A percentile compares a stretch with the other conserved stretches of the same genome.
Conservation (phyloP, 805 yeast species). For the Monosporozyma aquatica region DNA sequence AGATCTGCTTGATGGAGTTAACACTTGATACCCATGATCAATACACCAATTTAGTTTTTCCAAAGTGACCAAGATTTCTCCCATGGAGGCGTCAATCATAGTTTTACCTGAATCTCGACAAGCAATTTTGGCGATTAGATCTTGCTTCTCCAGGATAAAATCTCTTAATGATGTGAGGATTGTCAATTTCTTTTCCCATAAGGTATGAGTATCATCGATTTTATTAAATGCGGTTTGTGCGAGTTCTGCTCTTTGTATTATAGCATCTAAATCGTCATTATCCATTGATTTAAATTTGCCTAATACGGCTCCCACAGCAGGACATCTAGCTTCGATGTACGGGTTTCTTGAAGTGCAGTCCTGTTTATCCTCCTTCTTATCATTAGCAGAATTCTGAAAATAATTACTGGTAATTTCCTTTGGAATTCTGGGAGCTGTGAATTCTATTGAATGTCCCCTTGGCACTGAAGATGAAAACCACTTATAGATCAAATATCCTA, state of each 20-base stretch:
- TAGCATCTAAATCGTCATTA: conserved; percentile 60
- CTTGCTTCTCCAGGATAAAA: conserved; percentile 73
- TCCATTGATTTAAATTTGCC: conserved; percentile 62
- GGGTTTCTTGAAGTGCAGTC: conserved; percentile 81
- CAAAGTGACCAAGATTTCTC: conserved; percentile 89
- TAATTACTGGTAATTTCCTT: conserved; percentile 18
- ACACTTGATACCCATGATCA: conserved; percentile 65
- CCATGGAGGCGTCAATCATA: conserved; percentile 91
- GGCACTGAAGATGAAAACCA: conserved; percentile 7
- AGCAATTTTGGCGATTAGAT: conserved; percentile 79
- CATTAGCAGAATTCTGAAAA: no score
- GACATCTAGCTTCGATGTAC: conserved; percentile 52
- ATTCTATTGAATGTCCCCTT: not conserved
- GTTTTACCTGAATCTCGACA: conserved; percentile 97
- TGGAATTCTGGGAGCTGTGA: not conserved
- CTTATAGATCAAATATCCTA: conserved; percentile 12
- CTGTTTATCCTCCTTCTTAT: conserved; percentile 41
- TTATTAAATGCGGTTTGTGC: conserved; percentile 31
- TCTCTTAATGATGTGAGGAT: conserved; percentile 63
- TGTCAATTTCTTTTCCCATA: conserved; percentile 51
- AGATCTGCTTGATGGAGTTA: conserved; percentile 66
- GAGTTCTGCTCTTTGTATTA: conserved; percentile 35
- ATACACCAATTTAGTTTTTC: conserved; percentile 90
- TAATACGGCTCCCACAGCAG: conserved; percentile 87
- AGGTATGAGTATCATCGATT: not conserved